phyloP scores from a whole-genome alignment of 2,329 filamentous ascomycete genomes.

The Sporothrix mexicana region DNA sequence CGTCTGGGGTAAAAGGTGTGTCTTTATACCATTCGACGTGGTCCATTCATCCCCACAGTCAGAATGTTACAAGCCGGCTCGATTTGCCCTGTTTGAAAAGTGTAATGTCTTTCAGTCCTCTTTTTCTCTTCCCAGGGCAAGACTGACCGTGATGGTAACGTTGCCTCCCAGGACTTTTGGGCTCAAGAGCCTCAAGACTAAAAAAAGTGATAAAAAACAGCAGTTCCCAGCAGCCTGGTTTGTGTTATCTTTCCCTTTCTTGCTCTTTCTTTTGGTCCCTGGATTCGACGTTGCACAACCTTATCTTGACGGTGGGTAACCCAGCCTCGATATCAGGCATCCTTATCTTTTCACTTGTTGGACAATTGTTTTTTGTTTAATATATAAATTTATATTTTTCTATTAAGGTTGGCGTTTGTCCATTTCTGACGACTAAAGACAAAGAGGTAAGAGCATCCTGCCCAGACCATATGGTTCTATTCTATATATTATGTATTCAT shows the following conservation, averaged over 20 bases:
- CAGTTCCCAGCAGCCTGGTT: not conserved
- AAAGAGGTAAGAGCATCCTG: not conserved
- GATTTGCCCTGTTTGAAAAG: conserved; percentile 18
- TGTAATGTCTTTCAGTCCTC: not conserved
- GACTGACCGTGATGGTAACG: conserved; percentile 13
- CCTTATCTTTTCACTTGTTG: not conserved
- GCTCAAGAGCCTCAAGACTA: not conserved
- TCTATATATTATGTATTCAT: conserved; percentile 8
- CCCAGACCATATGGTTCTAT: not conserved
- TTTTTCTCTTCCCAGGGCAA: not conserved
- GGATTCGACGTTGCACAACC: not conserved
- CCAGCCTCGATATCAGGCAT: too few species aligned
- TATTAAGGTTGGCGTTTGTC: not conserved
- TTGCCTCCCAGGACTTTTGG: not conserved
- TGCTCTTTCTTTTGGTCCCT: not conserved
- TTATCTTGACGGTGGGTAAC: not conserved
- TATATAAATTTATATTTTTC: not conserved
- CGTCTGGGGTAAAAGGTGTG: not conserved
- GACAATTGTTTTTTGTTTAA: not conserved
- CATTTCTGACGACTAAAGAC: not conserved
- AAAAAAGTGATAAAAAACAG: conserved; percentile 2
- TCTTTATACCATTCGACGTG: not conserved
- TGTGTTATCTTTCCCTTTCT: not conserved
- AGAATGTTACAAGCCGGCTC: conserved; percentile 23
- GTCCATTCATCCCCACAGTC: not conserved